phyloP scores from a whole-genome alignment of 371 early-diverging fungal genomes.

The Dipsacomyces acuminosporus region DNA sequence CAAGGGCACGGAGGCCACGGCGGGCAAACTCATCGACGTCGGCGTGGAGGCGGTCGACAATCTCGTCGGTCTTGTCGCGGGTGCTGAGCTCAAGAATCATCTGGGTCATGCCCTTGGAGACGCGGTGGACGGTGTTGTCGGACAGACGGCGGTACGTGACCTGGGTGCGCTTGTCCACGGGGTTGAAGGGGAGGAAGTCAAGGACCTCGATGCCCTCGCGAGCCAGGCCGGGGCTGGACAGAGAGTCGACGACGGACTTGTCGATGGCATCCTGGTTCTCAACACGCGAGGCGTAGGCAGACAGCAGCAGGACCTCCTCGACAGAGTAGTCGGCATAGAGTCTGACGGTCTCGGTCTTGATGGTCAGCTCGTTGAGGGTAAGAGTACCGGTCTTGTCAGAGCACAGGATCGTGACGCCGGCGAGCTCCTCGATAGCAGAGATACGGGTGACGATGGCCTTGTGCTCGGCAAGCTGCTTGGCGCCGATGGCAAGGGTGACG shows the following conservation, averaged over 20 bases:
- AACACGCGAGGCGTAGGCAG: slow-evolving; percentile 62
- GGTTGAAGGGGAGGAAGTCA: slow-evolving; percentile 82
- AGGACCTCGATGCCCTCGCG: slow-evolving; percentile 62
- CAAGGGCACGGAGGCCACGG: slow-evolving; percentile 80
- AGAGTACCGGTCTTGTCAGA: slow-evolving; percentile 97
- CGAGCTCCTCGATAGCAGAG: slow-evolving; percentile 86
- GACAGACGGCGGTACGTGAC: slow-evolving; percentile 61
- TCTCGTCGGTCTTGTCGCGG: slow-evolving; percentile 58
- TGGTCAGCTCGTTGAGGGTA: slow-evolving; percentile 85
- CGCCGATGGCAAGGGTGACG: slow-evolving; percentile 90
- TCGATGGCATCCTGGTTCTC: slow-evolving; percentile 75
- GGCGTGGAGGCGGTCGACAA: slow-evolving; percentile 54
- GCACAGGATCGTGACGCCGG: slow-evolving; percentile 89
- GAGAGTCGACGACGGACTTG: slow-evolving; percentile 62
- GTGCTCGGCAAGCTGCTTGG: slow-evolving; percentile 86
- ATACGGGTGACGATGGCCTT: slow-evolving; percentile 87
- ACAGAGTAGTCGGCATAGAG: slow-evolving; percentile 53
- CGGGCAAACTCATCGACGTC: slow-evolving; percentile 69
- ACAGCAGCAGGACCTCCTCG: slow-evolving; percentile 57
- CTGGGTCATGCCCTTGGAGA: slow-evolving; percentile 71
- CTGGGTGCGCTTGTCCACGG: slow-evolving; percentile 81
- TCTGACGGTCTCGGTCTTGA: slow-evolving; percentile 61
- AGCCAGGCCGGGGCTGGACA: slow-evolving; percentile 54
- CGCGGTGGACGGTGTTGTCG: slow-evolving; percentile 58
- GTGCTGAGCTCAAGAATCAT: slow-evolving; percentile 65